A percentile compares a stretch with the other conserved stretches of the same genome.
Conservation (phyloP, 495 filamentous ascomycete species). For the Durotheca rogersii region DNA sequence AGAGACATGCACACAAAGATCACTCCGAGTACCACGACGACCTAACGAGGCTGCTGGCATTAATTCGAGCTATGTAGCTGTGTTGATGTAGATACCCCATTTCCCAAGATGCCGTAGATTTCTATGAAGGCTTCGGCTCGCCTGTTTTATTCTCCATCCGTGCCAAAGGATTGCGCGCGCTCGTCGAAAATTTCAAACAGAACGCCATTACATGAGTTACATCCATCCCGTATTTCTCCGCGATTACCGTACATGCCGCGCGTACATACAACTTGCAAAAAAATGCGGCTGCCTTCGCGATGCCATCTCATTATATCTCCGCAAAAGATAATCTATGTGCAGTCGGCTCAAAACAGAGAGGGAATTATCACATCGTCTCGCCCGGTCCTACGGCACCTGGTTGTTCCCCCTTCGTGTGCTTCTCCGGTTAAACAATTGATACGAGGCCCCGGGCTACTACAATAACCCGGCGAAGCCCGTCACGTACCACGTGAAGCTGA, state of each 20-base stretch:
- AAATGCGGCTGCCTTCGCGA: neutral
- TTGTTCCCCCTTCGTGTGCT: too few species aligned
- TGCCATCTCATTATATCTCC: constrained; percentile 17
- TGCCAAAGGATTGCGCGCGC: constrained; percentile 9
- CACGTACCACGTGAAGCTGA: constrained; percentile 90
- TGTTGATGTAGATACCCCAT: constrained; percentile 24
- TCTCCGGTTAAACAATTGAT: too few species aligned
- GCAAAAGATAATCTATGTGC: constrained; percentile 28
- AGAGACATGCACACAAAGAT: constrained; percentile 2
- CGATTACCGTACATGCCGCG: constrained; percentile 18
- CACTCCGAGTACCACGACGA: constrained; percentile 10
- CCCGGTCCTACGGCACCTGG: neutral
- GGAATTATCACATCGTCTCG: constrained; percentile 10
- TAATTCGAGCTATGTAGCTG: constrained; percentile 40
- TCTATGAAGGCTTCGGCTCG: constrained; percentile 20
- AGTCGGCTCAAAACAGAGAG: too few species aligned
- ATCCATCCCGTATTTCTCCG: constrained; percentile 17
- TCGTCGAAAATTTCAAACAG: constrained; percentile 8
- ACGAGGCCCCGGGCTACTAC: too few species aligned
- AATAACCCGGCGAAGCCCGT: constrained; percentile 61
- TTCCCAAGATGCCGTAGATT: constrained; percentile 18
- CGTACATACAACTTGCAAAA: constrained; percentile 9
- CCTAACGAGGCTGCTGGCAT: constrained; percentile 22
- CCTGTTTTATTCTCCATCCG: constrained; percentile 26
- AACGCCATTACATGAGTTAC: constrained; percentile 28